Evolutionary conservation across 75 land plant genomes (phyloP).

Genomic region (Sequoiadendron giganteum): DNA sequence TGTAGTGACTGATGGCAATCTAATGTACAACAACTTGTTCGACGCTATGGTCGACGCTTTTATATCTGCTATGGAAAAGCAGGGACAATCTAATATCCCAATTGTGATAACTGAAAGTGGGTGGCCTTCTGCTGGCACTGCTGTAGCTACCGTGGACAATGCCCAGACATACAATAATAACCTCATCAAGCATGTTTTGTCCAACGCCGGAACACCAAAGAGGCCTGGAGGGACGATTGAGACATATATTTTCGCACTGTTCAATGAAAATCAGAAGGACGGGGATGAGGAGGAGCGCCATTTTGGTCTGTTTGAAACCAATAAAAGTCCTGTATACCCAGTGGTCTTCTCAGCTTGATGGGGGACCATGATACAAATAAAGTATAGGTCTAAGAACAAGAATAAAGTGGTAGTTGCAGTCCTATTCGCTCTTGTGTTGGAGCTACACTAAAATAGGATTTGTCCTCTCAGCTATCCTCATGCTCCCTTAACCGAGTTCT

Average conservation of each 20-base stretch:
- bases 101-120: constrained; percentile 63
- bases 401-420: constrained; percentile 12
- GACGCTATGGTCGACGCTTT: constrained; percentile 49
- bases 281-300: constrained; percentile 30
- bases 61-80: constrained; percentile 42
- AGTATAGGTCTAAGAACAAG: constrained; percentile 19
- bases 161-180: constrained; percentile 43
- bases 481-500: no score
- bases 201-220: constrained; percentile 42
- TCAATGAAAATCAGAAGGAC: constrained; percentile 46
- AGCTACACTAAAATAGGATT: neutral
- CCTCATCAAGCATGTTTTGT: constrained; percentile 36
- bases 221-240: constrained; percentile 36
- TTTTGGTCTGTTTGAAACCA: constrained; percentile 51
- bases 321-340: constrained; percentile 35
- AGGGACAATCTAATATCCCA: constrained; percentile 18
- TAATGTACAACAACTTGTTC: constrained; percentile 48
- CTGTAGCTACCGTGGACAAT: constrained; percentile 30
- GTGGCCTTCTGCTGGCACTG: constrained; percentile 50
- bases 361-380: neutral
- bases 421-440: constrained; percentile 8
- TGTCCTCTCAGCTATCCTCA: no score
- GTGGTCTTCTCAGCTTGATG: constrained; percentile 15
- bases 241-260: constrained; percentile 58
- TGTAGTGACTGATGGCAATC: constrained; percentile 19